Evolutionary conservation across 2,329 filamentous ascomycete genomes (phyloP).

Genomic region (Penicillium sp.): DNA sequence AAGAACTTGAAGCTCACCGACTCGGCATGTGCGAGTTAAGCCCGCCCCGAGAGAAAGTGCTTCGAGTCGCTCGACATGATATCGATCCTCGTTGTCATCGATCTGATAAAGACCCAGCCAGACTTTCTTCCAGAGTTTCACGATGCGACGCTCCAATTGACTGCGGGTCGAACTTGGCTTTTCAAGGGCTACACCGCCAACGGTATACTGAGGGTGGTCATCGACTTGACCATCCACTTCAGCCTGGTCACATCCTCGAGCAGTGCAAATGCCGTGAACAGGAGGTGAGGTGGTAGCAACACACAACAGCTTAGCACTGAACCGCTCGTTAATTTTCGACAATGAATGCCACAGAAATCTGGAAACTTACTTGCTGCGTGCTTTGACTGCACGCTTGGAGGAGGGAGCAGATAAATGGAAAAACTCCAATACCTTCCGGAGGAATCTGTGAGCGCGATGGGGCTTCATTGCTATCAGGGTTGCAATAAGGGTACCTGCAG

Average conservation of each 20-base stretch:
- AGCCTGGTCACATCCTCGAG: background rate
- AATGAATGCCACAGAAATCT: background rate
- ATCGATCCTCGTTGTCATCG: slow-evolving; percentile 12
- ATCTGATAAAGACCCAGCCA: slow-evolving; percentile 27
- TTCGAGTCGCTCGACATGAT: slow-evolving; percentile 18
- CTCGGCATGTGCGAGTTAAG: slow-evolving; percentile 8
- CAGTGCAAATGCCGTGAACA: background rate
- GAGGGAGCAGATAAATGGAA: slow-evolving; percentile 3
- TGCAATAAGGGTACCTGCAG: background rate
- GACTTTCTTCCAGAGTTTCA: slow-evolving; percentile 21
- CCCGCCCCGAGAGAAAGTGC: slow-evolving; percentile 22
- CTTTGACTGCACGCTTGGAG: background rate
- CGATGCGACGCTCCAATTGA: slow-evolving; percentile 19
- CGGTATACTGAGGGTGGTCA: background rate
- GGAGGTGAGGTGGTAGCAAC: background rate
- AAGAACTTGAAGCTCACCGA: slow-evolving; percentile 13
- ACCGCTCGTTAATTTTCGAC: background rate
- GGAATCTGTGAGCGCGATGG: background rate
- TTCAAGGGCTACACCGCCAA: background rate
- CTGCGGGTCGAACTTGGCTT: background rate
- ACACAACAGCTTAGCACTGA: slow-evolving; percentile 2
- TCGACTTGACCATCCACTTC: background rate
- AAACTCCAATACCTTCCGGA: slow-evolving; percentile 12
- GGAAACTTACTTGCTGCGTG: background rate
- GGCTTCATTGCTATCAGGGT: slow-evolving; percentile 1